Evolutionary conservation across 306 rosid genomes (phyloP).

Genomic region (Nissolia schottii): DNA sequence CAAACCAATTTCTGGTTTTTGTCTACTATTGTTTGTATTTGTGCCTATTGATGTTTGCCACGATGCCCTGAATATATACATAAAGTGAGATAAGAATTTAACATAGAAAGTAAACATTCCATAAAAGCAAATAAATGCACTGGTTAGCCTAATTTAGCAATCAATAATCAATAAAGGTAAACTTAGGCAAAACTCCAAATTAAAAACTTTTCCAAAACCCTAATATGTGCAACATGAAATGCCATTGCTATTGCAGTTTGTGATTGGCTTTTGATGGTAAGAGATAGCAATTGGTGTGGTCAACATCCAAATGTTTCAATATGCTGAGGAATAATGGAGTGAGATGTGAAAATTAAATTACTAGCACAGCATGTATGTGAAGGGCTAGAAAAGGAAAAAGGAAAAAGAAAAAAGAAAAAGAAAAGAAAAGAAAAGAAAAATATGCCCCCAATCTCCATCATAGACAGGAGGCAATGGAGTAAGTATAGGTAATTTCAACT

Average conservation of each 20-base stretch:
- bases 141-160: not conserved
- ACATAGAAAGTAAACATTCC: not conserved
- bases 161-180: not conserved
- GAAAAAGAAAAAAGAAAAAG: not conserved
- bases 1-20: conserved; percentile 34
- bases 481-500: not conserved
- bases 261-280: conserved; percentile 18
- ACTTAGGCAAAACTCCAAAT: not conserved
- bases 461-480: not conserved
- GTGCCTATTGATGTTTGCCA: conserved; percentile 56
- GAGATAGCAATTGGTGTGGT: conserved; percentile 7
- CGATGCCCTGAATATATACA: conserved; percentile 41
- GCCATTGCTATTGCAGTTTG: not conserved
- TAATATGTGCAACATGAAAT: not conserved
- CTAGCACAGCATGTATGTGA: not conserved
- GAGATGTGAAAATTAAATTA: not conserved
- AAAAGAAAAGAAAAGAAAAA: not conserved
- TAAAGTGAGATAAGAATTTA: not conserved
- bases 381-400: not conserved
- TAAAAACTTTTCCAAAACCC: conserved; percentile 17
- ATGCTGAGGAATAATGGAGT: not conserved
- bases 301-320: conserved; percentile 27
- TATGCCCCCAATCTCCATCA: not conserved
- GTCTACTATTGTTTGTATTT: conserved; percentile 28
- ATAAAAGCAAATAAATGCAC: not conserved